phyloP scores from a whole-genome alignment of 2,329 filamentous ascomycete species.

The Arthrobotrys megalospora region DNA sequence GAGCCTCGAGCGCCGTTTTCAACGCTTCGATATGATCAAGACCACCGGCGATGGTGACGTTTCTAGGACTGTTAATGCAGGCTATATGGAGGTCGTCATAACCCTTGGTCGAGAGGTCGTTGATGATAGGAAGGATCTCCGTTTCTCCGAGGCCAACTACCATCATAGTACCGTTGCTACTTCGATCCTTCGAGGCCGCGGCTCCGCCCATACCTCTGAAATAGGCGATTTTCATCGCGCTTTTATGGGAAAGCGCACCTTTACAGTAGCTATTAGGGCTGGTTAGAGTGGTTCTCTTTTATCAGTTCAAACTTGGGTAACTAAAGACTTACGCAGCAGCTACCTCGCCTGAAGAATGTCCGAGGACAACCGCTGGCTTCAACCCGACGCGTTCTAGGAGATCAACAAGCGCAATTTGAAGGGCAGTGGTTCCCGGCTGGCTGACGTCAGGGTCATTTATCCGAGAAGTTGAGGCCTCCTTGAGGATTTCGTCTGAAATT shows the following conservation, averaged over 20 bases:
- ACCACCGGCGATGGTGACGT: constrained; percentile 65
- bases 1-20: not conserved
- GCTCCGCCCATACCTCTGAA: constrained; percentile 32
- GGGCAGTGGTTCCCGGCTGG: constrained; percentile 72
- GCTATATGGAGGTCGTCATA: constrained; percentile 26
- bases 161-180: constrained; percentile 67
- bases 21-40: constrained; percentile 65
- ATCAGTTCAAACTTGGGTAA: not conserved
- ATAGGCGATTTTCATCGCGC: constrained; percentile 41
- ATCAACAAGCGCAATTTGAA: constrained; percentile 72
- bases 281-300: not conserved
- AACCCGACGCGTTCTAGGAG: constrained; percentile 66
- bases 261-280: constrained; percentile 27
- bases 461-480: not conserved
- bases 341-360: constrained; percentile 70
- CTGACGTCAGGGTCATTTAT: constrained; percentile 67
- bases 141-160: constrained; percentile 66
- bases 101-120: constrained; percentile 29
- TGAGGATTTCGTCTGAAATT: constrained; percentile 18
- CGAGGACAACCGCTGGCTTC: constrained; percentile 66
- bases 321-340: constrained; percentile 68
- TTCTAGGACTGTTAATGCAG: constrained; percentile 65
- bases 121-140: constrained; percentile 63
- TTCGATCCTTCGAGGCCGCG: constrained; percentile 16
- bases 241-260: constrained; percentile 34